These are phyloP conservation scores for Lentinus brumalis DNA, from an alignment of 768 basidiomycete genomes.

Conservation along the genomic window DNA sequence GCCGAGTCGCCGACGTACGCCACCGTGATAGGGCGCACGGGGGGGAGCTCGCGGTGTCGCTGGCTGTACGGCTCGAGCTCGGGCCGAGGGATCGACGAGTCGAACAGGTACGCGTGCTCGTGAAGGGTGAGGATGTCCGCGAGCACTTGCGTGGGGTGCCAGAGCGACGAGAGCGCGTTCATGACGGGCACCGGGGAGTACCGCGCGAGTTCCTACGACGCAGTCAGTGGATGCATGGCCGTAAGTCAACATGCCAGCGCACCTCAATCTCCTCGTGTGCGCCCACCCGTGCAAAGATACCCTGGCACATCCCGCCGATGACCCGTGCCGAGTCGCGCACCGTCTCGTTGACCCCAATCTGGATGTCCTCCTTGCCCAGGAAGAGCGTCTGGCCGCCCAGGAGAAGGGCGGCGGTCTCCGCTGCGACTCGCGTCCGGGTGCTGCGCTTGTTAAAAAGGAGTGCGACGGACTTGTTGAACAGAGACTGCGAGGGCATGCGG, in stretches of 20 bases:
- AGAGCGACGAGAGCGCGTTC: slow-evolving; percentile 93
- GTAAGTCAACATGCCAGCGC: not conserved
- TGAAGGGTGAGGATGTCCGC: slow-evolving; percentile 91
- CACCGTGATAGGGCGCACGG: slow-evolving; percentile 79
- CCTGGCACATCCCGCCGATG: slow-evolving; percentile 93
- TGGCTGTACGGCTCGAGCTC: slow-evolving; percentile 1
- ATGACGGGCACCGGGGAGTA: slow-evolving; percentile 92
- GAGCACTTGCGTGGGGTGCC: slow-evolving; percentile 95
- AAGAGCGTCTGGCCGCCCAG: slow-evolving; percentile 92
- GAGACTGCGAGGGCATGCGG: slow-evolving; percentile 69
- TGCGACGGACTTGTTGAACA: slow-evolving; percentile 84
- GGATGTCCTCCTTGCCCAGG: slow-evolving; percentile 87
- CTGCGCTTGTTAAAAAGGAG: slow-evolving; percentile 92
- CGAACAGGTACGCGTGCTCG: slow-evolving; percentile 67
- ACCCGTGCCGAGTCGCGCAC: slow-evolving; percentile 83
- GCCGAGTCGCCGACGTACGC: slow-evolving; percentile 94
- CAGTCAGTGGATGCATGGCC: not conserved
- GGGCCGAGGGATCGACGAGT: slow-evolving; percentile 27
- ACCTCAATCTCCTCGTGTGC: slow-evolving; percentile 93
- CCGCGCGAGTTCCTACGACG: slow-evolving; percentile 79
- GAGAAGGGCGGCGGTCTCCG: slow-evolving; percentile 77
- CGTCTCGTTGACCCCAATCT: slow-evolving; percentile 94
- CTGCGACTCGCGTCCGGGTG: slow-evolving; percentile 87
- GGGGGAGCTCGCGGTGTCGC: slow-evolving; percentile 39
- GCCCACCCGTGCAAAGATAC: slow-evolving; percentile 95